Conservation (phyloP, 441 rosid genomes). For the Euphorbia schlechtendalii region DNA sequence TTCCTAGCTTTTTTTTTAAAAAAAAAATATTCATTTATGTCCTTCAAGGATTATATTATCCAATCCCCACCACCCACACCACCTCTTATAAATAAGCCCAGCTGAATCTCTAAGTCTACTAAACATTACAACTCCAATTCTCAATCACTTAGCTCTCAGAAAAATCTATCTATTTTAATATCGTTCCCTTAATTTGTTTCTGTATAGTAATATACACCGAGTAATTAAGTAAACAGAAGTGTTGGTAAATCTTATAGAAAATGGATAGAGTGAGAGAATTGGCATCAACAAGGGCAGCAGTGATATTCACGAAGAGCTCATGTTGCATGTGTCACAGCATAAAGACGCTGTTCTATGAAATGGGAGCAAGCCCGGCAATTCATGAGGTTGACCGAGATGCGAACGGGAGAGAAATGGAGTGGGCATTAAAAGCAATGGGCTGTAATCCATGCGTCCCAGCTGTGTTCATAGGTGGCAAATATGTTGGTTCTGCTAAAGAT, state of each 20-base stretch:
- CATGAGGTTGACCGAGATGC: slow-evolving; percentile 76
- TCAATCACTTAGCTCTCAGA: slow-evolving; percentile 27
- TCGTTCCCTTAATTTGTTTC: background rate
- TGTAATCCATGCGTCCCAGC: slow-evolving; percentile 72
- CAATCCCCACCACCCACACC: slow-evolving; percentile 29
- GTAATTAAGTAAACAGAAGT: no score
- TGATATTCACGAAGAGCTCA: slow-evolving; percentile 85
- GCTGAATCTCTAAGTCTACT: slow-evolving; percentile 36
- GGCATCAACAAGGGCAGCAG: slow-evolving; percentile 78
- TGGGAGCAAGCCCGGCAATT: slow-evolving; percentile 85
- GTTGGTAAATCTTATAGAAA: no score
- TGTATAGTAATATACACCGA: no score
- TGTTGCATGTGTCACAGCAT: slow-evolving; percentile 92
- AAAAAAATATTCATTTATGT: background rate
- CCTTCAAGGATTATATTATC: slow-evolving; percentile 24
- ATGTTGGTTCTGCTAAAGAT: slow-evolving; percentile 73
- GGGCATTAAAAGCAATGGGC: slow-evolving; percentile 59
- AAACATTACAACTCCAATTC: no score
- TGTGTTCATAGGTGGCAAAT: slow-evolving; percentile 81
- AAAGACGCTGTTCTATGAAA: slow-evolving; percentile 72
- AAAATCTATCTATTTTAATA: background rate
- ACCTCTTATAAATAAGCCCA: slow-evolving; percentile 56
- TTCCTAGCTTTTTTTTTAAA: slow-evolving; percentile 25
- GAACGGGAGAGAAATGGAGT: slow-evolving; percentile 68
- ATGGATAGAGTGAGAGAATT: slow-evolving; percentile 74